Percentiles rank a stretch among this genome's conserved stretches.
Conservation (phyloP, 1,139 yeast genomes). For the Diutina catenulata region DNA sequence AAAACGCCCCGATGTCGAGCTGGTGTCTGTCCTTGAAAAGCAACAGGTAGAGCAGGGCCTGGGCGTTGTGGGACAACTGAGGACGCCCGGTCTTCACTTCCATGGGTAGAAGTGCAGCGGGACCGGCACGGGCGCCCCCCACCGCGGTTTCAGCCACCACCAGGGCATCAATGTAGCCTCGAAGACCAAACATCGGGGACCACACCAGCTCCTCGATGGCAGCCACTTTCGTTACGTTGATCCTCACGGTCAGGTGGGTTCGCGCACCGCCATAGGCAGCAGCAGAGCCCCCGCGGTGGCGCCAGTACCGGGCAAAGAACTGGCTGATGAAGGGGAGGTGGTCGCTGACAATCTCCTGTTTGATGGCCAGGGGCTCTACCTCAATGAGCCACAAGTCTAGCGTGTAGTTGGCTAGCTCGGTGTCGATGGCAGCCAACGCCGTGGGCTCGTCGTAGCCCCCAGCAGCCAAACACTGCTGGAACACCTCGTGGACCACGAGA, state of each 20-base stretch:
- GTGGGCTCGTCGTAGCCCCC: not conserved
- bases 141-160: slow-evolving; percentile 52
- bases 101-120: too few species aligned
- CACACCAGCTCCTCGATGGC: slow-evolving; percentile 74
- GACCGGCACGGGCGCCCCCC: too few species aligned
- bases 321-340: not conserved
- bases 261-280: not conserved
- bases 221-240: too few species aligned
- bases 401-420: not conserved
- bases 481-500: slow-evolving; percentile 62
- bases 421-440: not conserved
- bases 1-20: slow-evolving; percentile 48
- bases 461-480: slow-evolving; percentile 53
- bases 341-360: not conserved
- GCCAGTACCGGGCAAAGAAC: not conserved
- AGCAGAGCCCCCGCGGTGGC: not conserved
- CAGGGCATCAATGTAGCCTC: slow-evolving; percentile 86
- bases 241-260: too few species aligned
- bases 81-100: slow-evolving; percentile 82
- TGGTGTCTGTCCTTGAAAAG: slow-evolving; percentile 72
- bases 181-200: slow-evolving; percentile 87
- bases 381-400: not conserved
- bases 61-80: slow-evolving; percentile 69
- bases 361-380: not conserved
- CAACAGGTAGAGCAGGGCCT: slow-evolving; percentile 74